Conservation (phyloP, 2,329 filamentous ascomycete species). For the Sclerotinia glacialis region DNA sequence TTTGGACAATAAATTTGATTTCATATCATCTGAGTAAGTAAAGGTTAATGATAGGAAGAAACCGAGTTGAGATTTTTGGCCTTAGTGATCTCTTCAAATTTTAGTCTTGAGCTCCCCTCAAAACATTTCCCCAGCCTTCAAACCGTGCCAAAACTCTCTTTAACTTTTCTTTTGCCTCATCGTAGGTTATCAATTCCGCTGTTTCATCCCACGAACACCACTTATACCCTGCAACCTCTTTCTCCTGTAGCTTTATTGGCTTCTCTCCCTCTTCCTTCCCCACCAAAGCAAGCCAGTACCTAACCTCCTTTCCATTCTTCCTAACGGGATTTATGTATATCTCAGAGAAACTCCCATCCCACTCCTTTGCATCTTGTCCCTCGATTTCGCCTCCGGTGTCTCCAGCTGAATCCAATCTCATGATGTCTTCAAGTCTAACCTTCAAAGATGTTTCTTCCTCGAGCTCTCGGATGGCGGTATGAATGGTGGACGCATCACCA, state of each 20-base stretch:
- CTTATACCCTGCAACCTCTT: constrained; percentile 26
- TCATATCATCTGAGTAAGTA: no score
- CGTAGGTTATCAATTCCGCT: constrained; percentile 20
- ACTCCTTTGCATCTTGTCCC: constrained; percentile 12
- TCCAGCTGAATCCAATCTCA: constrained; percentile 12
- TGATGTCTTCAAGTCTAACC: constrained; percentile 15
- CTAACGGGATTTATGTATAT: constrained; percentile 24
- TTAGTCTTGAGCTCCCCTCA: not conserved
- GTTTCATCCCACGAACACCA: constrained; percentile 30
- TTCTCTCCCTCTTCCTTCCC: constrained; percentile 16
- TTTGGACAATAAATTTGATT: no score
- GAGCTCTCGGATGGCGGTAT: constrained; percentile 27
- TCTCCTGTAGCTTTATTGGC: constrained; percentile 26
- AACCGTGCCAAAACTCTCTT: constrained; percentile 10
- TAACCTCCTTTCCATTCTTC: constrained; percentile 27
- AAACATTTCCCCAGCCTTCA: not conserved
- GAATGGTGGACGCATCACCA: constrained; percentile 10
- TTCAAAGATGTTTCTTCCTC: constrained; percentile 27
- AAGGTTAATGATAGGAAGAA: no score
- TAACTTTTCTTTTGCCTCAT: constrained; percentile 26
- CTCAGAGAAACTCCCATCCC: constrained; percentile 21
- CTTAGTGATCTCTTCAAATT: not conserved
- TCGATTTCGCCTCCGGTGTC: constrained; percentile 12
- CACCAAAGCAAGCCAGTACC: constrained; percentile 24
- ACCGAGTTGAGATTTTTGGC: no score